These are phyloP conservation scores for Bipolaris victoriae DNA, from an alignment of 2,329 filamentous ascomycete genomes.

Conservation along the genomic window DNA sequence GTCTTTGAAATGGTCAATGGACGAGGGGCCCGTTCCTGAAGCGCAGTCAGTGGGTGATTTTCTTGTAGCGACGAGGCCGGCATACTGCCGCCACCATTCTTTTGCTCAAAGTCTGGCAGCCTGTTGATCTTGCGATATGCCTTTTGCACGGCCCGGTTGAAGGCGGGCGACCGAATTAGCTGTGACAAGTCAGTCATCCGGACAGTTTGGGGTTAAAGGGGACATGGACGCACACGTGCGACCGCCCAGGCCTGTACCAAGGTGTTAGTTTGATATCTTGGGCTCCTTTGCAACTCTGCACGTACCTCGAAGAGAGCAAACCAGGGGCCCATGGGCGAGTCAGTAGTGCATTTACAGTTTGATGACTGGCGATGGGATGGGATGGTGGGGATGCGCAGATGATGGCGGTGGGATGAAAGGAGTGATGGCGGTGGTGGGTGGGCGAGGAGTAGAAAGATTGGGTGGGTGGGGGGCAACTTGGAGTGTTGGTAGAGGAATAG, in stretches of 20 bases:
- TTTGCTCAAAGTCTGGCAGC: conserved; percentile 51
- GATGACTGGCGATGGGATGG: conserved; percentile 4
- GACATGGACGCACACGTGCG: conserved; percentile 36
- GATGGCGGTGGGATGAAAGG: conserved; percentile 7
- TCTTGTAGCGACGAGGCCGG: conserved; percentile 32
- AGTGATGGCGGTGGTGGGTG: conserved; percentile 4
- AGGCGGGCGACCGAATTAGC: conserved; percentile 61
- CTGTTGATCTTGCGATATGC: conserved; percentile 56
- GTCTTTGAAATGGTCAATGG: conserved; percentile 60
- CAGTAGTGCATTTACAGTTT: background rate
- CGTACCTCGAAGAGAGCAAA: conserved; percentile 43
- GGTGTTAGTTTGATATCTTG: conserved; percentile 25
- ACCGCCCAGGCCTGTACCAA: conserved; percentile 48
- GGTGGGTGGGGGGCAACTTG: background rate
- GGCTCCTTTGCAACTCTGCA: conserved; percentile 6
- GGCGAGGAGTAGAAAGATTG: background rate
- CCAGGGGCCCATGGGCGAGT: conserved; percentile 37
- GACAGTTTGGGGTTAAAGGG: background rate
- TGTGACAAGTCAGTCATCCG: conserved; percentile 26
- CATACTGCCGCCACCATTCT: conserved; percentile 55
- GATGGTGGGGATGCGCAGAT: conserved; percentile 2
- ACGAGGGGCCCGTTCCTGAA: conserved; percentile 46
- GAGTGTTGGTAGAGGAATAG: conserved; percentile 9
- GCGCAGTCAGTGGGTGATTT: background rate
- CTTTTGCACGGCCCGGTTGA: conserved; percentile 60